phyloP scores from a whole-genome alignment of 306 rosid species.

The Phaseolus lunatus region DNA sequence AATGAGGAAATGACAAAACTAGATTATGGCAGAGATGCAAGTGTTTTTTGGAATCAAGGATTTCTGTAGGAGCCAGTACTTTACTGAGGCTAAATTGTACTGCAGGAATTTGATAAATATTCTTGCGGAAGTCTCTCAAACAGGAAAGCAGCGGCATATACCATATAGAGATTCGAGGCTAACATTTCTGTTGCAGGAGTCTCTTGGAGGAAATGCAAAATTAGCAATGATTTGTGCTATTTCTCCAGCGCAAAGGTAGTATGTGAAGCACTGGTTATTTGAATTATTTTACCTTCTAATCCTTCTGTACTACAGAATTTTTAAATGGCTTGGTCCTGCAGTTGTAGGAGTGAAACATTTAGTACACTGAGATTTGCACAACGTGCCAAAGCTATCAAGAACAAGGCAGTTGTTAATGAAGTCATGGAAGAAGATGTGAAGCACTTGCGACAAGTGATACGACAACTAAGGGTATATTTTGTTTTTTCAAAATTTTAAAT shows the following conservation, averaged over 20 bases:
- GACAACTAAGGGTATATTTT: conserved; percentile 81
- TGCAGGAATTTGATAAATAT: conserved; percentile 98
- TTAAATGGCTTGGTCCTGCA: conserved; percentile 54
- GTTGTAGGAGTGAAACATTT: conserved; percentile 95
- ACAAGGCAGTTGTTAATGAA: conserved; percentile 98
- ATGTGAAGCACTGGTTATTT: conserved; percentile 35
- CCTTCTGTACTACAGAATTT: conserved; percentile 36
- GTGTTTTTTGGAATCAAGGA: conserved; percentile 15
- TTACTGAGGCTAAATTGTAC: conserved; percentile 35
- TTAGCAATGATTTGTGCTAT: conserved; percentile 99
- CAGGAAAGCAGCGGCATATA: conserved; percentile 97
- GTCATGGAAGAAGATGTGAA: conserved; percentile 87
- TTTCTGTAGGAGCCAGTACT: conserved; percentile 41
- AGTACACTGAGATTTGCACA: conserved; percentile 99
- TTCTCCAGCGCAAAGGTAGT: conserved; percentile 92
- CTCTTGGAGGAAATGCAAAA: conserved; percentile 98
- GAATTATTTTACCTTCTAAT: conserved; percentile 28
- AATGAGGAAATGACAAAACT: conserved; percentile 13
- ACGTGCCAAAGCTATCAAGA: conserved; percentile 94
- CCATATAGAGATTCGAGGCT: conserved; percentile 97
- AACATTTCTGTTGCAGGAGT: conserved; percentile 95
- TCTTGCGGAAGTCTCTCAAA: conserved; percentile 98
- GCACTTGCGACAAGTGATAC: conserved; percentile 90
- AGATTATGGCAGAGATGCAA: not conserved
- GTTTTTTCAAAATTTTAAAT: conserved; percentile 28